Evolutionary conservation across 768 basidiomycete genomes (phyloP).

Genomic region (Russula sp.): DNA sequence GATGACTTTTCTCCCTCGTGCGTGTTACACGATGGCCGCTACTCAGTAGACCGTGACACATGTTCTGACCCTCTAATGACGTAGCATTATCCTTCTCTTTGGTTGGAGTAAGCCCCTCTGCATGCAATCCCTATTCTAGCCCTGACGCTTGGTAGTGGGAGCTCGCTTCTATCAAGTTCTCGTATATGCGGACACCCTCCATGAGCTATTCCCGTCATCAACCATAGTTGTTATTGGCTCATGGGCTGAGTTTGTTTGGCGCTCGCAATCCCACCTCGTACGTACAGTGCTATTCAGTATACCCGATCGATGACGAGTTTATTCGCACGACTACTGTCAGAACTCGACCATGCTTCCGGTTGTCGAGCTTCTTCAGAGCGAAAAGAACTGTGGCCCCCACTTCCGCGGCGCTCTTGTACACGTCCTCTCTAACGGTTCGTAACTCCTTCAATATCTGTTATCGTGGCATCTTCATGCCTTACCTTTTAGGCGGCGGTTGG

Average conservation of each 20-base stretch:
- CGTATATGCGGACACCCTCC: conserved; percentile 10
- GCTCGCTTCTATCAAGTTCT: conserved; percentile 16
- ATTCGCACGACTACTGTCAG: conserved; percentile 1
- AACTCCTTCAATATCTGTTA: not conserved
- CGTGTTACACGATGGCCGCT: not conserved
- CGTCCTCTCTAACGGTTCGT: conserved; percentile 25
- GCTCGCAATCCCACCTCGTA: conserved; percentile 12
- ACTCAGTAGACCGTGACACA: not conserved
- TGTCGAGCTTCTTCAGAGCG: not conserved
- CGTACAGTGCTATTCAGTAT: not conserved
- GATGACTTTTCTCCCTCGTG: conserved; percentile 20
- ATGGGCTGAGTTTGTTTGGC: conserved; percentile 16
- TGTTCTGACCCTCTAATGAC: not conserved
- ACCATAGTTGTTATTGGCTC: conserved; percentile 12
- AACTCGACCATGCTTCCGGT: conserved; percentile 21
- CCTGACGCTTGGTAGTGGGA: conserved; percentile 18
- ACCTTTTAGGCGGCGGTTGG: conserved; percentile 21
- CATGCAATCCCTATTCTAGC: not conserved
- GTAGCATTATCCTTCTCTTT: conserved; percentile 23
- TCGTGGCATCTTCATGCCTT: not conserved
- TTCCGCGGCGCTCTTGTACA: too few species aligned
- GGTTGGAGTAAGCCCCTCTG: conserved; percentile 21
- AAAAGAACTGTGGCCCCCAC: too few species aligned
- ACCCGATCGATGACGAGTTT: not conserved
- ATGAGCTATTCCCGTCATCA: conserved; percentile 11